phyloP scores from a whole-genome alignment of 2,329 filamentous ascomycete genomes.

The Botryotinia calthae region DNA sequence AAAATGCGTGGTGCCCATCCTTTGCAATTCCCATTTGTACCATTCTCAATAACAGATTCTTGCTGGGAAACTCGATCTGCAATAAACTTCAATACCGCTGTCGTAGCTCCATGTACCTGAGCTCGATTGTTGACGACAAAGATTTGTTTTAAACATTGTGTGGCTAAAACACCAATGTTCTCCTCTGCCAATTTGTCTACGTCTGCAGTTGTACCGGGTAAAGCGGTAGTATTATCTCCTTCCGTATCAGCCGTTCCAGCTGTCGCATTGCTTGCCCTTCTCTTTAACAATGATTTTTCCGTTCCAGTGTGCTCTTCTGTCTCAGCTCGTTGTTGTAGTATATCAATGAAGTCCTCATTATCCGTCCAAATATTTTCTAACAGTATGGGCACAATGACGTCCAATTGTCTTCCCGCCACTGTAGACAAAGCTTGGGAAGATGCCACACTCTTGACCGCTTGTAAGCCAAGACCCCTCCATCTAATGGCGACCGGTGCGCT shows the following conservation, averaged over 20 bases:
- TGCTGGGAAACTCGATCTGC: slow-evolving; percentile 54
- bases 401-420: slow-evolving; percentile 72
- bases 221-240: slow-evolving; percentile 64
- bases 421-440: slow-evolving; percentile 75
- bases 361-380: slow-evolving; percentile 82
- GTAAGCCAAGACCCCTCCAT: slow-evolving; percentile 71
- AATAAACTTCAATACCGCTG: slow-evolving; percentile 72
- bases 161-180: slow-evolving; percentile 77
- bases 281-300: slow-evolving; percentile 57
- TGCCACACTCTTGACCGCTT: slow-evolving; percentile 78
- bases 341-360: slow-evolving; percentile 65
- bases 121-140: slow-evolving; percentile 78
- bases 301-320: slow-evolving; percentile 66
- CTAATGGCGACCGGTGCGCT: slow-evolving; percentile 75
- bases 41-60: slow-evolving; percentile 51
- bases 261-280: slow-evolving; percentile 77
- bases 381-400: slow-evolving; percentile 77
- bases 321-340: slow-evolving; percentile 65
- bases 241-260: slow-evolving; percentile 67
- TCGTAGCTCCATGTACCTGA: slow-evolving; percentile 76
- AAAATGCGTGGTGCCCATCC: slow-evolving; percentile 85
- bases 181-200: slow-evolving; percentile 88
- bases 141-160: slow-evolving; percentile 83
- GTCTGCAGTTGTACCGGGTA: slow-evolving; percentile 79
- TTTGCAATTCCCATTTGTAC: slow-evolving; percentile 46